These are phyloP conservation scores for Silene uniflora DNA, from an alignment of 148 eudicot genomes.

Conservation along the genomic window DNA sequence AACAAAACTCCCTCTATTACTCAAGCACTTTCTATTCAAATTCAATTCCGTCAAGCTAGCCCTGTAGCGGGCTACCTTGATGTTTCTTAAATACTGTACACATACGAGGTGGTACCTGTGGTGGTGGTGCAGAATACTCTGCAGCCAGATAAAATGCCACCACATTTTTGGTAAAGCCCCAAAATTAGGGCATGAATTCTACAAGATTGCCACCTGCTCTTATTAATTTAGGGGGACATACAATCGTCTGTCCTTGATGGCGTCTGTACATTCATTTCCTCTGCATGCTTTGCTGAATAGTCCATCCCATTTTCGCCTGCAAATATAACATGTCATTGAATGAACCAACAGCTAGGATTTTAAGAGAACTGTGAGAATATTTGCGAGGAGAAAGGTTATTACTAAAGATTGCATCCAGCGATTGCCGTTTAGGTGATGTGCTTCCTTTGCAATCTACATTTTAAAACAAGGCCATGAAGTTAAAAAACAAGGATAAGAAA, in stretches of 20 bases:
- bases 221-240: conserved; percentile 44
- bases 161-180: conserved; percentile 30
- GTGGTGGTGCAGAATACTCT: conserved; percentile 27
- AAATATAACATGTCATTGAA: conserved; percentile 7
- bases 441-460: conserved; percentile 58
- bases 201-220: conserved; percentile 6
- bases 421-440: conserved; percentile 58
- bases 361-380: not conserved
- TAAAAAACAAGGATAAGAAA: too few relatives aligned
- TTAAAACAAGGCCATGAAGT: not conserved
- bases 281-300: conserved; percentile 34
- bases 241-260: conserved; percentile 49
- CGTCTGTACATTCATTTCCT: conserved; percentile 62
- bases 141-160: conserved; percentile 20
- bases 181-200: conserved; percentile 28
- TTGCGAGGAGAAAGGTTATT: conserved; percentile 19
- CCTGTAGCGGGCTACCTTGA: conserved; percentile 20
- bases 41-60: conserved; percentile 10
- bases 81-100: conserved; percentile 57
- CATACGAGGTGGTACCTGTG: conserved; percentile 8
- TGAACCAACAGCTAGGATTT: not conserved
- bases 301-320: conserved; percentile 46
- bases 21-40: conserved; percentile 9
- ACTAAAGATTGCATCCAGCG: conserved; percentile 54
- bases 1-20: conserved; percentile 27